A percentile compares a stretch with the other conserved stretches of the same genome.
phyloP scores from a whole-genome alignment of 345 rosid species.

The Durio zibethinus region DNA sequence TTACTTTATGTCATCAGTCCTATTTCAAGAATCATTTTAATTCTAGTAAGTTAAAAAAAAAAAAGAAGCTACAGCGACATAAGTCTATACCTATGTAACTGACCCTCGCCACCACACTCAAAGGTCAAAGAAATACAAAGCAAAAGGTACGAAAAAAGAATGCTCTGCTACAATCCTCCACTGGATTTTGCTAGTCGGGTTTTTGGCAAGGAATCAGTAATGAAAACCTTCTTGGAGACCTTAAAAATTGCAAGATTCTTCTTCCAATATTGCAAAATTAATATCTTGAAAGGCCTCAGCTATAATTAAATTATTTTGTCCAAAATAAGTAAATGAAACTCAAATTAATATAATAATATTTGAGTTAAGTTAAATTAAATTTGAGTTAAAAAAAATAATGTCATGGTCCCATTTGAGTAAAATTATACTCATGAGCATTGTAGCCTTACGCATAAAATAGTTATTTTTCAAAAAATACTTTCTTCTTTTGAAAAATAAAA shows the following conservation, averaged over 20 bases:
- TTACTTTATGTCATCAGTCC: not conserved
- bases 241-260: constrained; percentile 82
- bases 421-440: too few relatives aligned
- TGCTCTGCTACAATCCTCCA: constrained; percentile 65
- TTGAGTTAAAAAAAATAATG: too few relatives aligned
- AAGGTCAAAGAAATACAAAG: not conserved
- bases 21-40: not conserved
- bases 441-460: too few relatives aligned
- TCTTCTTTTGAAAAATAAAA: too few relatives aligned
- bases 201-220: constrained; percentile 48
- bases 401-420: too few relatives aligned
- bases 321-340: too few relatives aligned
- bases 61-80: not conserved
- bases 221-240: constrained; percentile 67
- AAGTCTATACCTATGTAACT: not conserved
- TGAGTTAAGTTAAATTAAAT: too few relatives aligned
- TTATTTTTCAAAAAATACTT: too few relatives aligned
- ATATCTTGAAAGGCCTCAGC: too few relatives aligned
- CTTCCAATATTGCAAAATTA: constrained; percentile 58
- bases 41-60: not conserved
- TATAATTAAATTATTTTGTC: too few relatives aligned
- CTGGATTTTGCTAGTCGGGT: constrained; percentile 65
- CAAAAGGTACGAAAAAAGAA: constrained; percentile 35
- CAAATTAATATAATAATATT: too few relatives aligned
- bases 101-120: too few relatives aligned